Percentiles rank a stretch among this genome's conserved stretches.
Evolutionary conservation across 1,139 yeast genomes (phyloP).

Genomic region (Hanseniaspora uvarum): DNA sequence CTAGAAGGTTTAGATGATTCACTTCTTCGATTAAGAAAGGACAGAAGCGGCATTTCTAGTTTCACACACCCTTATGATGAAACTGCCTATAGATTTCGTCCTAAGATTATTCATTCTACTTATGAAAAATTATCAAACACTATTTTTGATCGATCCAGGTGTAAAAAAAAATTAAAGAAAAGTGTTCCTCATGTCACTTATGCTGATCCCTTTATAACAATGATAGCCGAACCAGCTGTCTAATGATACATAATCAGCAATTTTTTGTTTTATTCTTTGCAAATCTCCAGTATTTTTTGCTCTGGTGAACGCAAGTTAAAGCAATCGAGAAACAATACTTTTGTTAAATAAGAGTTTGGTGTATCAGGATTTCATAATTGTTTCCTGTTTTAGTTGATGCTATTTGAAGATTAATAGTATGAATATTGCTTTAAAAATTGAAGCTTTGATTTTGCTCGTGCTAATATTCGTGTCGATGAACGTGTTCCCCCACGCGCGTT

Average conservation of each 20-base stretch:
- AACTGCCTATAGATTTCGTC: background rate
- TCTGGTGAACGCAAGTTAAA: no score
- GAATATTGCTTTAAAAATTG: background rate
- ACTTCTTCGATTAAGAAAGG: no score
- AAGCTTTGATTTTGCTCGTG: background rate
- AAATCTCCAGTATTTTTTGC: background rate
- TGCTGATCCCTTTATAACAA: background rate
- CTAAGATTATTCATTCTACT: background rate
- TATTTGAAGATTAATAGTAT: background rate
- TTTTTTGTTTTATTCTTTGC: no score
- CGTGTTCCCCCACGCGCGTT: conserved; percentile 1
- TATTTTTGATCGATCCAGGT: background rate
- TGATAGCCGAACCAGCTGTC: background rate
- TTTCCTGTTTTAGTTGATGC: background rate
- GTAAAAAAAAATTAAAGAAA: background rate
- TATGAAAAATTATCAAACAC: no score
- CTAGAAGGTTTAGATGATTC: no score
- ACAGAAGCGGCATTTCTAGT: no score
- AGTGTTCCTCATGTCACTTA: background rate
- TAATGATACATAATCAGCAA: background rate
- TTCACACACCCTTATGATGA: no score
- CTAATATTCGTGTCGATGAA: background rate
- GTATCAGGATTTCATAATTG: no score
- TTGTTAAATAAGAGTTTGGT: no score
- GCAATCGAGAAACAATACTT: background rate